phyloP scores from a whole-genome alignment of 2,329 filamentous ascomycete species.

The Curvularia hawaiiensis region DNA sequence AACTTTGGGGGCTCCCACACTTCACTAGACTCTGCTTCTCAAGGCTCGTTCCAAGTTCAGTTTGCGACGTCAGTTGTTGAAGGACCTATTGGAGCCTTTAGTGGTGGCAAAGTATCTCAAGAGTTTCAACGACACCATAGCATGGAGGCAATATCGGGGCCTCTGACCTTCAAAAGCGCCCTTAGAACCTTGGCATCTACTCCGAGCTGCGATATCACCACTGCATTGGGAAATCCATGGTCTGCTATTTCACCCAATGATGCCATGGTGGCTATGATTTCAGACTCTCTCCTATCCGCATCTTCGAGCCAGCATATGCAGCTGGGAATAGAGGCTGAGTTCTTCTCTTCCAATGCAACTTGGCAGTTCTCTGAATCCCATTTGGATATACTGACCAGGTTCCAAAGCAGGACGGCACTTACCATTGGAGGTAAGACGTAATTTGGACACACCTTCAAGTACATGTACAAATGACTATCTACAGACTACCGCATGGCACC shows the following conservation, averaged over 20 bases:
- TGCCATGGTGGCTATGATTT: constrained; percentile 21
- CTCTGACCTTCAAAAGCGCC: background rate
- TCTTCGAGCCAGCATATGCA: background rate
- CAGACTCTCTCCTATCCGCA: constrained; percentile 15
- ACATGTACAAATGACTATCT: background rate
- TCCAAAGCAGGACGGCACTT: constrained; percentile 51
- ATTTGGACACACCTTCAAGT: background rate
- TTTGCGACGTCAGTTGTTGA: background rate
- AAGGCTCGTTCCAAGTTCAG: background rate
- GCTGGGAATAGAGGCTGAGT: background rate
- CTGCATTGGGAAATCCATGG: constrained; percentile 1
- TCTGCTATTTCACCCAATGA: constrained; percentile 22
- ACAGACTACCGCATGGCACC: constrained; percentile 27
- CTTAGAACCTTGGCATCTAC: background rate
- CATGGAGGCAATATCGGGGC: background rate
- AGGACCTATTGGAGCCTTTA: background rate
- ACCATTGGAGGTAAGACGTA: constrained; percentile 44
- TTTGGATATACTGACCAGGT: constrained; percentile 48
- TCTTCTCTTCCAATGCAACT: background rate
- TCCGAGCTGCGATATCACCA: too few relatives aligned
- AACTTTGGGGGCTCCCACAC: constrained; percentile 35
- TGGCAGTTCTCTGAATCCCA: constrained; percentile 28
- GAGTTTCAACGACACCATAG: background rate
- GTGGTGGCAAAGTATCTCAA: background rate
- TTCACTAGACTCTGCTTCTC: background rate